phyloP scores from a whole-genome alignment of 2,329 filamentous ascomycete species.

The Trichoderma koningii region DNA sequence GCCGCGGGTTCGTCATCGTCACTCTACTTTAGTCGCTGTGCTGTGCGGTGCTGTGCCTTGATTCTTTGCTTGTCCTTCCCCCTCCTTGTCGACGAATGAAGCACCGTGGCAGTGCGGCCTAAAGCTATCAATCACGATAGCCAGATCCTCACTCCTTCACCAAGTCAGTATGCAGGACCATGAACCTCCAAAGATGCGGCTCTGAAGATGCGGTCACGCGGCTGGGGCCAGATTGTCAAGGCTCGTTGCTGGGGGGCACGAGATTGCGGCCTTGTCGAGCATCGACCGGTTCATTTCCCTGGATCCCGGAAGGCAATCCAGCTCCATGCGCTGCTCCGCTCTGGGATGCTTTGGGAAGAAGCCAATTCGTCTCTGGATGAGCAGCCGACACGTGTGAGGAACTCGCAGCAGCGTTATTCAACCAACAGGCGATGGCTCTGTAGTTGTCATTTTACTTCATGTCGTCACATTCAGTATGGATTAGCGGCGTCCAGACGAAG shows the following conservation, averaged over 20 bases:
- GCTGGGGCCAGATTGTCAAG: neutral
- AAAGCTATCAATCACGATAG: no score
- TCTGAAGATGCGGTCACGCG: conserved; percentile 1
- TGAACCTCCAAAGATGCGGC: neutral
- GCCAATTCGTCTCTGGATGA: neutral
- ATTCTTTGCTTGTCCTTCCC: neutral
- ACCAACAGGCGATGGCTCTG: no score
- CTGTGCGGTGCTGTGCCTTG: conserved; percentile 8
- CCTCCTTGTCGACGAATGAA: neutral
- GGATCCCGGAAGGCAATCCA: neutral
- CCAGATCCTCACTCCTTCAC: neutral
- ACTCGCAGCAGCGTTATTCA: no score
- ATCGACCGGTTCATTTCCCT: neutral
- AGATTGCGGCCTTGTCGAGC: neutral
- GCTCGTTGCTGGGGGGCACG: neutral
- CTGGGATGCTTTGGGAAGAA: neutral
- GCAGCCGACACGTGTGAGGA: no score
- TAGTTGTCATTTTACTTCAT: no score
- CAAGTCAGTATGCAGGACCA: neutral
- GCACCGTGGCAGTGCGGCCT: conserved; percentile 3
- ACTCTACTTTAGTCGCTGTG: neutral
- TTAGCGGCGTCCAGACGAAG: no score
- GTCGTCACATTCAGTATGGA: no score
- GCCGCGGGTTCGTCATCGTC: conserved; percentile 8
- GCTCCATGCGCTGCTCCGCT: neutral